These are phyloP conservation scores for Gaertneriomyces semiglobifer DNA, from an alignment of 192 early-diverging fungal species.

Conservation along the genomic window DNA sequence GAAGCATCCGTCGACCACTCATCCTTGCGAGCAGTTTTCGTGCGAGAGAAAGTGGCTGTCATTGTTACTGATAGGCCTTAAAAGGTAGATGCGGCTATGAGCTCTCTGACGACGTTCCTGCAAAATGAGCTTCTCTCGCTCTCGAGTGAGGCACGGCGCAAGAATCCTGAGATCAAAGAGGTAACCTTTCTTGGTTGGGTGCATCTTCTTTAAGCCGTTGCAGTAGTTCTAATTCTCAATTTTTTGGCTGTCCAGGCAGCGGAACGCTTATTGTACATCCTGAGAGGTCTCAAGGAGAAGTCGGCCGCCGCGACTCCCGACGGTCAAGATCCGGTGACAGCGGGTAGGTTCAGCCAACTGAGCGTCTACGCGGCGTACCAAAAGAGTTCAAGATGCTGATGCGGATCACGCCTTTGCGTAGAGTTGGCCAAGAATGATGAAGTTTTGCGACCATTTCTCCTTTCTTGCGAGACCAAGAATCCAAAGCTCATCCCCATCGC, in stretches of 20 bases:
- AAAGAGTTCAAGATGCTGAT: not conserved
- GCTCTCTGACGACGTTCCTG: slow-evolving; percentile 49
- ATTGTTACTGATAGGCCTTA: too few species aligned
- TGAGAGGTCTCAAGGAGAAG: slow-evolving; percentile 57
- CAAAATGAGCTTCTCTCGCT: slow-evolving; percentile 78
- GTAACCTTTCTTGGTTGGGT: slow-evolving; percentile 39
- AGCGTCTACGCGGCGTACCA: not conserved
- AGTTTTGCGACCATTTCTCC: slow-evolving; percentile 75
- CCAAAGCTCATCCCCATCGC: slow-evolving; percentile 75
- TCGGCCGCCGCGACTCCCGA: slow-evolving; percentile 41
- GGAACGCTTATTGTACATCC: slow-evolving; percentile 60
- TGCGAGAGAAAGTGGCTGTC: too few species aligned
- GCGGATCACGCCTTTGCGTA: slow-evolving; percentile 18
- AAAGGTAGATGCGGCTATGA: slow-evolving; percentile 5
- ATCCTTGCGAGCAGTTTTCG: too few species aligned
- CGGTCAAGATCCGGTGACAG: slow-evolving; percentile 31
- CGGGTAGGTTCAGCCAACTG: slow-evolving; percentile 7
- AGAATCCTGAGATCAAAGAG: slow-evolving; percentile 95
- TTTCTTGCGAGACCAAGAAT: slow-evolving; percentile 83
- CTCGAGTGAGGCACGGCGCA: slow-evolving; percentile 81
- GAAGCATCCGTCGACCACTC: too few species aligned
- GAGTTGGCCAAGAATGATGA: slow-evolving; percentile 76
- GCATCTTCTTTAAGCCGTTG: not conserved
- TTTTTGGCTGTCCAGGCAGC: slow-evolving; percentile 44
- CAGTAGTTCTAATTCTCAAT: not conserved